Percentiles rank a stretch among this genome's conserved stretches.
phyloP scores from a whole-genome alignment of 2,329 filamentous ascomycete species.

The Talaromyces sp. region DNA sequence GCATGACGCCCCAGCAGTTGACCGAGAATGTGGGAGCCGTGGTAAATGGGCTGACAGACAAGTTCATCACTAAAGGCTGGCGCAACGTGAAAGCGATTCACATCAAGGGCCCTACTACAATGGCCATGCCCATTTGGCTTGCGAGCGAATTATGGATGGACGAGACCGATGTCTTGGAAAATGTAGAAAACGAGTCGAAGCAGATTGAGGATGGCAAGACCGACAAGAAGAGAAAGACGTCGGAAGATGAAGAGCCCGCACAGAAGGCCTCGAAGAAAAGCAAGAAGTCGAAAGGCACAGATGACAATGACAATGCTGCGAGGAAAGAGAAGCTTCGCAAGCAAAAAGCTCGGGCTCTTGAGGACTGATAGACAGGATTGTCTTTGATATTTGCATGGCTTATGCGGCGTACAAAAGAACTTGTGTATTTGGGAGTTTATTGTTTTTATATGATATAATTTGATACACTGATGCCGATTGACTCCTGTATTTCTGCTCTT shows the following conservation, averaged over 20 bases:
- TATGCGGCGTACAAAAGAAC: conserved; percentile 18
- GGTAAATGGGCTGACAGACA: conserved; percentile 63
- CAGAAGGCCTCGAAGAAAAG: conserved; percentile 31
- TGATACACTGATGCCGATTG: background rate
- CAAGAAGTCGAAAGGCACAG: conserved; percentile 35
- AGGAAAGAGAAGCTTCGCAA: conserved; percentile 46
- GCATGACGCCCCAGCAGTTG: conserved; percentile 69
- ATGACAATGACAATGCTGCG: conserved; percentile 35
- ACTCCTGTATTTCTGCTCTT: background rate
- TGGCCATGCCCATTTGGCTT: conserved; percentile 88
- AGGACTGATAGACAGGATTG: conserved; percentile 33
- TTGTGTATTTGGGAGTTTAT: background rate
- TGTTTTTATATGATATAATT: background rate
- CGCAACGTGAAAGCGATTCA: conserved; percentile 77
- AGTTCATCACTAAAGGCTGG: conserved; percentile 82
- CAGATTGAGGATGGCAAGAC: conserved; percentile 32
- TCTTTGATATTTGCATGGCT: conserved; percentile 18
- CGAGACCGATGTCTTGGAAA: conserved; percentile 64
- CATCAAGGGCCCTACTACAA: conserved; percentile 85
- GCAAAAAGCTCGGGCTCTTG: conserved; percentile 44
- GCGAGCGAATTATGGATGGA: conserved; percentile 88
- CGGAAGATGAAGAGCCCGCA: conserved; percentile 25
- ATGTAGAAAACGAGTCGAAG: conserved; percentile 26
- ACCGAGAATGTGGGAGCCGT: conserved; percentile 76
- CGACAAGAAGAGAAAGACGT: conserved; percentile 54